phyloP scores from a whole-genome alignment of 768 basidiomycete species.

The Kwoniella sp. region DNA sequence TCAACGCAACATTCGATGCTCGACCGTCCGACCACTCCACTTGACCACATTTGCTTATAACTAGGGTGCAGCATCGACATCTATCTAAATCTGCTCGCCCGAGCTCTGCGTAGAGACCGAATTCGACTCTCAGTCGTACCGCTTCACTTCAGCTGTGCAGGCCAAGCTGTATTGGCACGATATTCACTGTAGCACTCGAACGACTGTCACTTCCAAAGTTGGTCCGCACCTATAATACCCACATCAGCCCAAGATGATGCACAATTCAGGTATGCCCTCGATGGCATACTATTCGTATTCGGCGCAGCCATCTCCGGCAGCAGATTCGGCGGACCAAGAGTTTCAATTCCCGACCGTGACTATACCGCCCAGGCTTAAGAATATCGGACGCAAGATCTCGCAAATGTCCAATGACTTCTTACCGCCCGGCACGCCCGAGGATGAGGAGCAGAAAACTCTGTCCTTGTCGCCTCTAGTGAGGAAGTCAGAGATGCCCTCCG shows the following conservation, averaged over 20 bases:
- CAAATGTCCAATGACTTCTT: constrained; percentile 41
- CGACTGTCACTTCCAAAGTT: no score
- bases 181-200: no score
- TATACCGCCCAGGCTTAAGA: constrained; percentile 40
- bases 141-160: no score
- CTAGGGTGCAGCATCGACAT: no score
- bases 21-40: no score
- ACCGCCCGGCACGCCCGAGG: constrained; percentile 9
- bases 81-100: no score
- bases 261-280: constrained; percentile 13
- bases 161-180: no score
- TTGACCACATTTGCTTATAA: no score
- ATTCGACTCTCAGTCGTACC: no score
- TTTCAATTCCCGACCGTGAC: constrained; percentile 20
- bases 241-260: constrained; percentile 22
- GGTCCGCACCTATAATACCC: no score
- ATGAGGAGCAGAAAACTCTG: constrained; percentile 1
- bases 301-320: constrained; percentile 9
- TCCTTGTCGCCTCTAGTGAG: constrained; percentile 1
- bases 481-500: constrained; percentile 7
- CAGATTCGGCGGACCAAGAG: constrained; percentile 9
- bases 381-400: constrained; percentile 37
- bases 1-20: no score
- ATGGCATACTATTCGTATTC: constrained; percentile 23
- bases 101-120: no score